phyloP scores from a whole-genome alignment of 257 asterid genomes.

The Solanum sitiens region DNA sequence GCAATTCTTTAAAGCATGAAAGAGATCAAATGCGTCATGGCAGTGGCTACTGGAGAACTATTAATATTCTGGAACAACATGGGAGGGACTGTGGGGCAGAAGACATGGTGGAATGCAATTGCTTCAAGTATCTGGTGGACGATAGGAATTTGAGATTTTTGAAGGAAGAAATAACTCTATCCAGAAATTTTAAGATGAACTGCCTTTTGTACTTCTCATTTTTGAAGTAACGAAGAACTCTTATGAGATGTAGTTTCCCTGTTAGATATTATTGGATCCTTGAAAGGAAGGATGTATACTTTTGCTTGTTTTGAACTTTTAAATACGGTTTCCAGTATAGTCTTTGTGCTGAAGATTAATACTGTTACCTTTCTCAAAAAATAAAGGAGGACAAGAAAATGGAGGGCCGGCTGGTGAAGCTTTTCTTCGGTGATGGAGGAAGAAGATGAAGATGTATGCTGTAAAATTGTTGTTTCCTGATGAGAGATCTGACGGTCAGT shows the following conservation, averaged over 20 bases:
- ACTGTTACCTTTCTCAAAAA: neutral
- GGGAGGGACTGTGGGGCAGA: neutral
- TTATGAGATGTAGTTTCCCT: neutral
- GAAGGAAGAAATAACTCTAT: neutral
- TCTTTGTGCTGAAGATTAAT: neutral
- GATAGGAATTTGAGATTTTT: neutral
- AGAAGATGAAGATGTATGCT: neutral
- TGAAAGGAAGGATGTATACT: neutral
- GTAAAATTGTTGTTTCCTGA: neutral
- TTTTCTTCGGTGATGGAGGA: neutral
- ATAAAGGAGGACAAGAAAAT: neutral
- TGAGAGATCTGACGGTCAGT: neutral
- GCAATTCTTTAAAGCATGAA: neutral
- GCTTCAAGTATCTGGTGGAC: neutral
- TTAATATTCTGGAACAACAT: neutral
- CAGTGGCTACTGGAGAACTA: neutral
- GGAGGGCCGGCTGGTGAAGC: neutral
- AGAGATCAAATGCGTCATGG: neutral
- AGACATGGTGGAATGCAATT: neutral
- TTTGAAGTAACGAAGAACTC: neutral
- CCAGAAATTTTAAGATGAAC: neutral
- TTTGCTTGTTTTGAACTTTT: neutral
- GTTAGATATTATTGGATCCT: neutral
- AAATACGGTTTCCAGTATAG: neutral
- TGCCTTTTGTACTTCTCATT: neutral